Percentiles rank a stretch among this genome's conserved stretches.
Conservation (phyloP, 2,329 filamentous ascomycete species). For the Pseudocercospora ulei region DNA sequence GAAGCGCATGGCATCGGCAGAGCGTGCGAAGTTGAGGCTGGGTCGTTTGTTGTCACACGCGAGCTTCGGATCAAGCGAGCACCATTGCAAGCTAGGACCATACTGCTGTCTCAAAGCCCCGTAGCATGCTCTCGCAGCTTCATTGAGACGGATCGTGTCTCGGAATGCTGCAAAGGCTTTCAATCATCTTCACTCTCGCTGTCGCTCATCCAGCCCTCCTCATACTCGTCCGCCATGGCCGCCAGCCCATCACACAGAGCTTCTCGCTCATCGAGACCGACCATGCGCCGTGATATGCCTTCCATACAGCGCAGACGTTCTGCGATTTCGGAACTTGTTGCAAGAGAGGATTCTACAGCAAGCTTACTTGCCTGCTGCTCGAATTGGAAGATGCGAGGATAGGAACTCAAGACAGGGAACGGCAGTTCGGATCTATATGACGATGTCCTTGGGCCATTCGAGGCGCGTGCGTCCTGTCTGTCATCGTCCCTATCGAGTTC, state of each 20-base stretch:
- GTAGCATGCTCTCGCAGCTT: neutral
- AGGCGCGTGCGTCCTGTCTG: constrained; percentile 31
- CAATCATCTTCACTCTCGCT: constrained; percentile 52
- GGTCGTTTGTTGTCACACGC: no score
- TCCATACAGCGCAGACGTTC: constrained; percentile 54
- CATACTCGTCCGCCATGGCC: constrained; percentile 77
- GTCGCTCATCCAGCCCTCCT: constrained; percentile 69
- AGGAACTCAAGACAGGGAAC: constrained; percentile 76
- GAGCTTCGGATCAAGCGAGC: no score
- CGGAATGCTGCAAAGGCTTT: neutral
- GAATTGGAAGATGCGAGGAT: constrained; percentile 61
- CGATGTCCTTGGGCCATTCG: constrained; percentile 27
- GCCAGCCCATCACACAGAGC: constrained; percentile 68
- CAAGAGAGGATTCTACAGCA: constrained; percentile 48
- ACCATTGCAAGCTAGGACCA: no score
- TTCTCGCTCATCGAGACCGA: constrained; percentile 72
- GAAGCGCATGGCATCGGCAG: no score
- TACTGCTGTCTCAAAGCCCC: neutral
- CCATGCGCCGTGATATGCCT: constrained; percentile 47
- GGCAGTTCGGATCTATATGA: constrained; percentile 45
- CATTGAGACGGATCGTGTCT: neutral
- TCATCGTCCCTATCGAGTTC: constrained; percentile 30
- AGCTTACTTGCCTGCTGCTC: constrained; percentile 36
- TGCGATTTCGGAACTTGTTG: constrained; percentile 65
- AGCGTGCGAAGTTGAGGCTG: no score